Evolutionary conservation across 768 basidiomycete genomes (phyloP).

Genomic region (Agaricus blazei): DNA sequence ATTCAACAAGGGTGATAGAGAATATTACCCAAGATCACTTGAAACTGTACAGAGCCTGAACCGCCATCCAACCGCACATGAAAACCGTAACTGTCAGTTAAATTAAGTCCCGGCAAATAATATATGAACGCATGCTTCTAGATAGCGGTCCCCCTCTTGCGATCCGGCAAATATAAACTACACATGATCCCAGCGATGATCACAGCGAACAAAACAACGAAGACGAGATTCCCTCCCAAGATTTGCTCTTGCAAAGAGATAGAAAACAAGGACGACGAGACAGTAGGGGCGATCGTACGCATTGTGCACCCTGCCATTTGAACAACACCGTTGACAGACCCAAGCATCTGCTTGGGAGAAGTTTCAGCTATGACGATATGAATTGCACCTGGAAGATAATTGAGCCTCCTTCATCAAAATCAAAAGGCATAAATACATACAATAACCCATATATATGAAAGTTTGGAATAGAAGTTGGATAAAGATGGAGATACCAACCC

Average conservation of each 20-base stretch:
- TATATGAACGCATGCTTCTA: neutral
- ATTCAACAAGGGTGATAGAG: no score
- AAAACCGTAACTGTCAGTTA: no score
- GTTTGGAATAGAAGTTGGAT: slow-evolving; percentile 26
- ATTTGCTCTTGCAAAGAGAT: slow-evolving; percentile 40
- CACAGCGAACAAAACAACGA: slow-evolving; percentile 26
- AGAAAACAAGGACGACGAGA: slow-evolving; percentile 56
- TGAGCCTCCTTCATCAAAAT: neutral
- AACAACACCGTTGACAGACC: slow-evolving; percentile 48
- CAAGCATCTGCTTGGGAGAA: slow-evolving; percentile 35
- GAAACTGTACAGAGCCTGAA: no score
- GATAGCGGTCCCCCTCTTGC: neutral
- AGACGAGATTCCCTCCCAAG: slow-evolving; percentile 41
- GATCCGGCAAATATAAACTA: neutral
- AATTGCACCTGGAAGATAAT: slow-evolving; percentile 34
- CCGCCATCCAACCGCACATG: no score
- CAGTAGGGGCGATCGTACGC: slow-evolving; percentile 47
- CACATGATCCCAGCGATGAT: slow-evolving; percentile 19
- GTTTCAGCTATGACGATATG: slow-evolving; percentile 40
- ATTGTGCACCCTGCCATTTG: slow-evolving; percentile 47
- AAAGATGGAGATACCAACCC: slow-evolving; percentile 23
- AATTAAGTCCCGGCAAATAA: no score
- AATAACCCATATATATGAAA: slow-evolving; percentile 27
- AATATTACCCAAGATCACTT: no score
- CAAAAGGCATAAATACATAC: slow-evolving; percentile 20